Conservation (phyloP, 73 alveolate species). For the Tetrahymena malaccensis region DNA sequence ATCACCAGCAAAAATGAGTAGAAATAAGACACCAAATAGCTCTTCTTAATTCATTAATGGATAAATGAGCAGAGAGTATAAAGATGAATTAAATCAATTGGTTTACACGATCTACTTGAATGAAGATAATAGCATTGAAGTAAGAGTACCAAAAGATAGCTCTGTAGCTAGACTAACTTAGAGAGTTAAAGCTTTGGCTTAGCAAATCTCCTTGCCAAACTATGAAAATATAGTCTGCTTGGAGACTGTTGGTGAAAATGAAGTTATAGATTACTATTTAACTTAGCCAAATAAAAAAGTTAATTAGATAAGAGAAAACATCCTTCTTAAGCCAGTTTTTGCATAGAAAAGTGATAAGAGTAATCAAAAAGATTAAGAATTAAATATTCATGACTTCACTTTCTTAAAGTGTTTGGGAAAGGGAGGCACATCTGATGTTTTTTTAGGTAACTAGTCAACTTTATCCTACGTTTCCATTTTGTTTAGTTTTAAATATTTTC, state of each 20-base stretch:
- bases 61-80: not conserved
- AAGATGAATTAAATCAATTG: not conserved
- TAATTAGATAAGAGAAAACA: not conserved
- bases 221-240: not conserved
- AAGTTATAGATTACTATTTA: not conserved
- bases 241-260: not conserved
- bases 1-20: not conserved
- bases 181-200: not conserved
- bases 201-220: not conserved
- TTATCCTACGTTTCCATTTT: not conserved
- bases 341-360: not conserved
- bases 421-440: constrained; percentile 46
- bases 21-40: not conserved
- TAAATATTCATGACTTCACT: constrained; percentile 4
- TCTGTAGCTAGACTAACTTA: not conserved
- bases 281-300: not conserved
- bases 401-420: constrained; percentile 37
- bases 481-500: not conserved
- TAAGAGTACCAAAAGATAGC: not conserved
- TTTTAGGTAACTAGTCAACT: not conserved
- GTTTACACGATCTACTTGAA: not conserved
- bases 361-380: not conserved
- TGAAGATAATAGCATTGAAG: not conserved
- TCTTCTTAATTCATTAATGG: not conserved
- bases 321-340: not conserved